A percentile compares a stretch with the other conserved stretches of the same genome.
Evolutionary conservation across 805 yeast genomes (phyloP).

Genomic region (Kodamaea sagamina): DNA sequence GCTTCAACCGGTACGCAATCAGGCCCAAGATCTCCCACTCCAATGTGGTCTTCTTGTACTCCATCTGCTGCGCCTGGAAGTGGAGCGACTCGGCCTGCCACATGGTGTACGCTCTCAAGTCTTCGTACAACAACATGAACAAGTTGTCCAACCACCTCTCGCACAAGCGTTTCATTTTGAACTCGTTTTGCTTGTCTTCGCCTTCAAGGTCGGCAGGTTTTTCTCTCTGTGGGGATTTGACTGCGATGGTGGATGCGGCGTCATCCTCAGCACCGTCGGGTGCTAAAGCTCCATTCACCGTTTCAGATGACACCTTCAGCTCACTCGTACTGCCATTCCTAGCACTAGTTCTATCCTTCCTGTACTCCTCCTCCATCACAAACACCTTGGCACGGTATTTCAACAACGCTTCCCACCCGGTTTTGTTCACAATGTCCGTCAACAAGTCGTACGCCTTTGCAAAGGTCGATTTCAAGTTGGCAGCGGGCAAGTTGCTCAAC

Average conservation of each 20-base stretch:
- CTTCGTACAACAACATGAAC: conserved; percentile 70
- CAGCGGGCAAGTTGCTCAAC: conserved; percentile 64
- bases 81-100: conserved; percentile 93
- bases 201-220: conserved; percentile 14
- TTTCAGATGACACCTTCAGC: conserved; percentile 2
- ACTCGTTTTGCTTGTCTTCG: conserved; percentile 38
- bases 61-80: conserved; percentile 83
- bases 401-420: conserved; percentile 49
- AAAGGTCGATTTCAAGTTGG: conserved; percentile 56
- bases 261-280: conserved; percentile 21
- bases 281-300: conserved; percentile 2
- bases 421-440: conserved; percentile 45
- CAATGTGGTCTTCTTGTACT: conserved; percentile 70
- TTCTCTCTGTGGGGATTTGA: conserved; percentile 35
- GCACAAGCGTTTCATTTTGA: conserved; percentile 65
- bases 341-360: conserved; percentile 36
- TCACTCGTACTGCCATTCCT: conserved; percentile 18
- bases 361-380: conserved; percentile 50
- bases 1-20: conserved; percentile 83
- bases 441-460: conserved; percentile 48
- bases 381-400: conserved; percentile 49
- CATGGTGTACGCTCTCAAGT: conserved; percentile 78
- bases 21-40: conserved; percentile 94
- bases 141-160: conserved; percentile 75
- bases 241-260: conserved; percentile 39